Evolutionary conservation across 139 green algal species (phyloP).

Genomic region (Coelastrella sp.): DNA sequence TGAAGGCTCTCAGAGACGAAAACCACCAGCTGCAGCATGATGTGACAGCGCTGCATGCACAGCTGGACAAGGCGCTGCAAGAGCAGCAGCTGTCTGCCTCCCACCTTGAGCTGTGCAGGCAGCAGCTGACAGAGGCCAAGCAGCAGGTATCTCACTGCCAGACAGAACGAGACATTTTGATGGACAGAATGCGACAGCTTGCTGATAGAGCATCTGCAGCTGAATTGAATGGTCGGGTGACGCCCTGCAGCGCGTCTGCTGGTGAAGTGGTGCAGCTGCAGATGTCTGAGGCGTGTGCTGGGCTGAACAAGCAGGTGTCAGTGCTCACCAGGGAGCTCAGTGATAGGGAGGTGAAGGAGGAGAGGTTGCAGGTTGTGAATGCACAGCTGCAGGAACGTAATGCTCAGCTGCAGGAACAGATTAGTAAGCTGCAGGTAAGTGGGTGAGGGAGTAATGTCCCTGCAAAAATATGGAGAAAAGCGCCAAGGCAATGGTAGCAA

Average conservation of each 20-base stretch:
- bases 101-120: slow-evolving; percentile 1
- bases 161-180: not conserved
- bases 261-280: slow-evolving; percentile 11
- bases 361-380: slow-evolving; percentile 39
- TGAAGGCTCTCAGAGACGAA: not conserved
- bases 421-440: slow-evolving; percentile 32
- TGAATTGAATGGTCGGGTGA: not conserved
- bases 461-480: no score
- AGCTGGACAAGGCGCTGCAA: slow-evolving; percentile 20
- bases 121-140: slow-evolving; percentile 22
- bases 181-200: slow-evolving; percentile 3
- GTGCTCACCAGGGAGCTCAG: slow-evolving; percentile 49
- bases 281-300: slow-evolving; percentile 15
- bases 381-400: slow-evolving; percentile 39
- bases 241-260: not conserved
- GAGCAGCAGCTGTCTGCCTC: slow-evolving; percentile 10
- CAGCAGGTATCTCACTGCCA: not conserved
- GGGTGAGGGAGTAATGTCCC: not conserved
- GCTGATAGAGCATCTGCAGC: slow-evolving; percentile 1
- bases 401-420: slow-evolving; percentile 13
- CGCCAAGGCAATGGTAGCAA: no score
- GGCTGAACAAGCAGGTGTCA: slow-evolving; percentile 42
- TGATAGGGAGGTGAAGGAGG: slow-evolving; percentile 47
- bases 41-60: not conserved
- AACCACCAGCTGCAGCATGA: slow-evolving; percentile 6